phyloP scores from a whole-genome alignment of 495 filamentous ascomycete species.

The Aspergillus biplanus region DNA sequence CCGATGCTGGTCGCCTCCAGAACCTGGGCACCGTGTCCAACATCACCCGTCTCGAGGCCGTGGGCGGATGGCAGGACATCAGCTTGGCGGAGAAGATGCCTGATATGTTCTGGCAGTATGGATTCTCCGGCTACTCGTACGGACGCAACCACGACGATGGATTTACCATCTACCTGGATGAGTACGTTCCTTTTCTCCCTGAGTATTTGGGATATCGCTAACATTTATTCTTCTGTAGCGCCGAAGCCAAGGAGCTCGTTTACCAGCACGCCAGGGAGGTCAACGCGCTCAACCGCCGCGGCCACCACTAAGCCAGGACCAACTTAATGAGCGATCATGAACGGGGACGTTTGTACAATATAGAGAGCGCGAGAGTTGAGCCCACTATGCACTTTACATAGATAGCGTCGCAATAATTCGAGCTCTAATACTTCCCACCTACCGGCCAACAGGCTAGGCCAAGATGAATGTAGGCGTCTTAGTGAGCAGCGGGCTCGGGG shows the following conservation, averaged over 20 bases:
- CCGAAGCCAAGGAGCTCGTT: conserved; percentile 20
- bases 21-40: conserved; percentile 20
- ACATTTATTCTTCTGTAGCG: neutral
- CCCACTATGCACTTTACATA: too few relatives aligned
- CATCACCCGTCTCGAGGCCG: conserved; percentile 24
- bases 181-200: conserved; percentile 9
- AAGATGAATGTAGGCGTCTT: too few relatives aligned
- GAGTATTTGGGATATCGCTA: neutral
- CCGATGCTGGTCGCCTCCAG: conserved; percentile 6
- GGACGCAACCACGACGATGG: conserved; percentile 25
- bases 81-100: conserved; percentile 24
- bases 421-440: too few relatives aligned
- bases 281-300: conserved; percentile 14
- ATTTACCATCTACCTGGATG: conserved; percentile 24
- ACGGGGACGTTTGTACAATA: neutral
- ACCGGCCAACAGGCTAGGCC: too few relatives aligned
- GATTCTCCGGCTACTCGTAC: conserved; percentile 23
- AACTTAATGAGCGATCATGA: neutral
- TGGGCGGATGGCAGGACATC: conserved; percentile 23
- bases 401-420: too few relatives aligned
- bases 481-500: too few relatives aligned
- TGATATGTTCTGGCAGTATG: conserved; percentile 25
- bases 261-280: conserved; percentile 20
- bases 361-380: too few relatives aligned
- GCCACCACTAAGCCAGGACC: neutral